Evolutionary conservation across 306 rosid species (phyloP).

Genomic region (Begonia fuchsioides): DNA sequence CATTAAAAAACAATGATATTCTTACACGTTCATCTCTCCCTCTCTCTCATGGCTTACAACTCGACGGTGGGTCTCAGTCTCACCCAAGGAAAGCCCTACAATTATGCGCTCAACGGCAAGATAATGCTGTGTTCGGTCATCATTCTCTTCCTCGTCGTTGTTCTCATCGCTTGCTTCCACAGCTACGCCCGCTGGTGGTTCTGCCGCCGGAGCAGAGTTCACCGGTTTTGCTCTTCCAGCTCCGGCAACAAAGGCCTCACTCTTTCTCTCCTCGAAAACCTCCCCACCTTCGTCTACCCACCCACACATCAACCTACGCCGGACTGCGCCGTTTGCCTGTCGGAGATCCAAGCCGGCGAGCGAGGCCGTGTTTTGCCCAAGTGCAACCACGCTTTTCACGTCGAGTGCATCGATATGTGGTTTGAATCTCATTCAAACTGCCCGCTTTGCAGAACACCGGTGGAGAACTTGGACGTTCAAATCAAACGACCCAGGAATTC

Average conservation of each 20-base stretch:
- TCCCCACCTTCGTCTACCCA: conserved; percentile 22
- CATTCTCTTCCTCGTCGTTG: conserved; percentile 19
- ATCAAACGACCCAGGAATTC: background rate
- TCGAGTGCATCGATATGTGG: conserved; percentile 34
- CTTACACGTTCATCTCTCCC: too few species aligned
- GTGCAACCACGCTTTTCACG: conserved; percentile 37
- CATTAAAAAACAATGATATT: too few species aligned
- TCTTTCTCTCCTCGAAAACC: conserved; percentile 22
- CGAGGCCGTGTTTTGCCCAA: conserved; percentile 26
- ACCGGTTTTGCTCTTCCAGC: background rate
- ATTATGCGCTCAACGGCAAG: conserved; percentile 25
- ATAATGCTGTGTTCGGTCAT: conserved; percentile 31
- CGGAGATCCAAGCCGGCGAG: conserved; percentile 27
- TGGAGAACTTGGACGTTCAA: conserved; percentile 2
- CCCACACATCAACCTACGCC: conserved; percentile 1
- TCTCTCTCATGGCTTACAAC: background rate
- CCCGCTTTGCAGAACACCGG: conserved; percentile 33
- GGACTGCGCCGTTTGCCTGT: conserved; percentile 39
- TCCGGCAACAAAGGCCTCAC: conserved; percentile 6
- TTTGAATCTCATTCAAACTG: conserved; percentile 35
- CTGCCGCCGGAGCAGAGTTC: background rate
- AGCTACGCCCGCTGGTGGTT: conserved; percentile 13
- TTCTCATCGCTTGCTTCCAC: conserved; percentile 16
- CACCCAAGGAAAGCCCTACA: conserved; percentile 2
- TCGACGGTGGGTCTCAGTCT: background rate